Conservation (phyloP, 2,329 filamentous ascomycete genomes). For the Xylariomycetidae sp. region DNA sequence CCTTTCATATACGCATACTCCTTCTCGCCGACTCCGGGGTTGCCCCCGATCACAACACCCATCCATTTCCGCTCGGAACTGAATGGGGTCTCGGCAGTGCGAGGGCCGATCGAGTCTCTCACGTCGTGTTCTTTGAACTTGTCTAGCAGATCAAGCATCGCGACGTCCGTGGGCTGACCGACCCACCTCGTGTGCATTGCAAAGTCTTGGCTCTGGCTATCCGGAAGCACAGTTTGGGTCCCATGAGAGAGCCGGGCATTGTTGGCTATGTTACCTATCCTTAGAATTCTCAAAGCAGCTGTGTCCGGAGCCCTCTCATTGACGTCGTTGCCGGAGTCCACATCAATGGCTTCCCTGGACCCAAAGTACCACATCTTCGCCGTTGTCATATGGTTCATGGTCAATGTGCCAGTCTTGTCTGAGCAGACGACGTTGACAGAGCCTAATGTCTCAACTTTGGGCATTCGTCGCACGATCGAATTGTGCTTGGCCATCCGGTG, state of each 20-base stretch:
- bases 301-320: constrained; percentile 60
- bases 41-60: constrained; percentile 78
- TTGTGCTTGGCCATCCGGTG: constrained; percentile 93
- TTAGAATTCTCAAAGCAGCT: constrained; percentile 74
- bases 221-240: constrained; percentile 78
- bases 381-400: constrained; percentile 97
- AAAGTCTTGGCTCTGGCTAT: constrained; percentile 65
- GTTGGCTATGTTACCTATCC: constrained; percentile 95
- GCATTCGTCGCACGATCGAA: constrained; percentile 91
- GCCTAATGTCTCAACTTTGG: constrained; percentile 93
- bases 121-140: constrained; percentile 88
- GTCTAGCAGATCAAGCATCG: constrained; percentile 91
- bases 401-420: constrained; percentile 94
- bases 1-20: constrained; percentile 95
- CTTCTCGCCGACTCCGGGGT: constrained; percentile 54
- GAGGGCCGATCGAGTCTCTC: constrained; percentile 76
- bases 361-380: constrained; percentile 97
- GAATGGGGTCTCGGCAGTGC: constrained; percentile 84
- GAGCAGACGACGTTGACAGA: constrained; percentile 99
- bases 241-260: constrained; percentile 79
- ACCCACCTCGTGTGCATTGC: constrained; percentile 81
- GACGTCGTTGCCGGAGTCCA: constrained; percentile 51
- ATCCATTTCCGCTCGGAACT: constrained; percentile 99
- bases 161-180: constrained; percentile 94
- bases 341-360: constrained; percentile 45